These are phyloP conservation scores for Actinomucor elegans DNA, from an alignment of 371 early-diverging fungal species.

Conservation along the genomic window DNA sequence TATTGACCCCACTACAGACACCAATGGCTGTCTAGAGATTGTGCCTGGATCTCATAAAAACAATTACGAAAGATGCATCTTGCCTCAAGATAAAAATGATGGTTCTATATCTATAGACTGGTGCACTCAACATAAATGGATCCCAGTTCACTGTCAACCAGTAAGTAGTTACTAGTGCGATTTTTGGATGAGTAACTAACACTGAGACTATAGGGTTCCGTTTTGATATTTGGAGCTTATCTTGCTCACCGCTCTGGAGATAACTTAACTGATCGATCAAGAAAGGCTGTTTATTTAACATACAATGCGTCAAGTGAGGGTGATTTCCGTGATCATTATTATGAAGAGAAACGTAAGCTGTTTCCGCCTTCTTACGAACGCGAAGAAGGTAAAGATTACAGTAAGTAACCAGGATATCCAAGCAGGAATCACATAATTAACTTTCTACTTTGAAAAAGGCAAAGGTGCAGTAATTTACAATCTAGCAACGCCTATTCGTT, in stretches of 20 bases:
- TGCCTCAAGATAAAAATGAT: conserved; percentile 44
- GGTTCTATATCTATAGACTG: conserved; percentile 49
- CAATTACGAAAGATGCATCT: conserved; percentile 19
- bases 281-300: conserved; percentile 57
- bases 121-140: conserved; percentile 46
- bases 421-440: background rate
- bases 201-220: conserved; percentile 28
- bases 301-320: conserved; percentile 57
- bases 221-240: conserved; percentile 59
- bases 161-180: conserved; percentile 41
- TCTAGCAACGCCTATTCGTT: conserved; percentile 44
- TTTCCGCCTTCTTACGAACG: conserved; percentile 60
- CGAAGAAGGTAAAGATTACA: conserved; percentile 50
- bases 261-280: conserved; percentile 47
- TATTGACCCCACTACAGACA: conserved; percentile 47
- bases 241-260: conserved; percentile 54
- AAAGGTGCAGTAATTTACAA: conserved; percentile 49
- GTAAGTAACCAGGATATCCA: too few relatives aligned
- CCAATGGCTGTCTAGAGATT: conserved; percentile 57
- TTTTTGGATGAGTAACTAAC: too few relatives aligned
- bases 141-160: conserved; percentile 50
- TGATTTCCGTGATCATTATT: conserved; percentile 55
- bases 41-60: conserved; percentile 55
- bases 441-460: conserved; percentile 1
- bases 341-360: conserved; percentile 48